Evolutionary conservation across 1,284 basidiomycete species (phyloP), one percentile per base, ranked within the genome.

Genomic region (Clitocybe nebularis): DNA sequence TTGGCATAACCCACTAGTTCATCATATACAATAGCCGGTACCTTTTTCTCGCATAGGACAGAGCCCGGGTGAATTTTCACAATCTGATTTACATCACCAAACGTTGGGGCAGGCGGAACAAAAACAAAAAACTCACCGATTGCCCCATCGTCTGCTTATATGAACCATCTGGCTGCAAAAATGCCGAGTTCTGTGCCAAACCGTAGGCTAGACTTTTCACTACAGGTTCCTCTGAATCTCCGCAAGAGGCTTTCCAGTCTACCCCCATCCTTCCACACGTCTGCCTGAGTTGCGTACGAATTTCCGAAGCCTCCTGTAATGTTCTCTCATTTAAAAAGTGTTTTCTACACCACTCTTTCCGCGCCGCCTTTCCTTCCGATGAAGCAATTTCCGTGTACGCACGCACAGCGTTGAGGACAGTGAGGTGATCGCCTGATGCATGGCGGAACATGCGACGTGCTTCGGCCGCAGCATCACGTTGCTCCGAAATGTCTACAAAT

Each of bases 1-100:
- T 17, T 26, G 20, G 1, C 33, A 33, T 24, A 1, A 72, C 87
- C 54, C 50, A 94, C 93, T 54, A 96, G 68, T 60, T 96, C 93
- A 59, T 94, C 86, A 57, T 89, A 97, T 35, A 96, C 75, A 44
- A 97, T 91, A 4, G 84, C 89, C 0, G 84, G 81, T 0, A 82
- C 77, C 58, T 88, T 90, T 57, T 86, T 89, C 47, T 87, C 83
- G 48, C 77, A 78, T 47, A 96, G 59, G 1, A 80, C 77, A 14
- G 90, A 93, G 17, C 84, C 77, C 0, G 93, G 93, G 59, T 96
- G 91, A 24, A 97, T 87, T 62, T 93, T 94, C 49, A 96, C 74
- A 19, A 75, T 65, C 88, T 91, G 21, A 36, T 49, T 45, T 13
- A 49, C 28, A 35, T 17, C 23, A 14, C 21, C 40, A 30, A n/a